Conservation (phyloP, 805 yeast species). For the Schwanniomyces occidentalis region DNA sequence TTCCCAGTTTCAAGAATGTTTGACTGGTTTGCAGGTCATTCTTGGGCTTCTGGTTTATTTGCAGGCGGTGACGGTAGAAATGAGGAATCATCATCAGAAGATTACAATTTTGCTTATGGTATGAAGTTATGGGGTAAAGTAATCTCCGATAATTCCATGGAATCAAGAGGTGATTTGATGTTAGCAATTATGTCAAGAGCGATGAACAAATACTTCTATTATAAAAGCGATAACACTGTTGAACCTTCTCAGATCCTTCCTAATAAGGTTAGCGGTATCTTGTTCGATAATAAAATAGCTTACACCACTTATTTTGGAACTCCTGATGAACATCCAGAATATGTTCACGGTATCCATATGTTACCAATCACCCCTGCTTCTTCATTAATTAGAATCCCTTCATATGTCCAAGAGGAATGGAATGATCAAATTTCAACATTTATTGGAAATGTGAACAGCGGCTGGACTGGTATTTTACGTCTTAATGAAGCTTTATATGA, state of each 20-base stretch:
- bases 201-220: slow-evolving; percentile 55
- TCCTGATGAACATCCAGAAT: slow-evolving; percentile 42
- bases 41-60: slow-evolving; percentile 76
- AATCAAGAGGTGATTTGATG: slow-evolving; percentile 59
- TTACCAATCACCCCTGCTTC: slow-evolving; percentile 73
- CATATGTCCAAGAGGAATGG: slow-evolving; percentile 66
- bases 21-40: slow-evolving; percentile 77
- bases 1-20: slow-evolving; percentile 75
- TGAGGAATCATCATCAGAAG: slow-evolving; percentile 74
- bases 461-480: slow-evolving; percentile 75
- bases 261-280: slow-evolving; percentile 71
- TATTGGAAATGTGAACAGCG: slow-evolving; percentile 50
- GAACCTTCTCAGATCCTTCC: slow-evolving; percentile 54
- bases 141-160: slow-evolving; percentile 56
- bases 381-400: slow-evolving; percentile 54
- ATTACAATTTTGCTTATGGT: slow-evolving; percentile 69
- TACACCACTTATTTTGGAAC: slow-evolving; percentile 74
- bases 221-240: slow-evolving; percentile 49
- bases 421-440: slow-evolving; percentile 45
- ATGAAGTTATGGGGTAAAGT: slow-evolving; percentile 68
- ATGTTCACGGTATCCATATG: slow-evolving; percentile 78
- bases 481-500: slow-evolving; percentile 75
- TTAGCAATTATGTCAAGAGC: slow-evolving; percentile 58
- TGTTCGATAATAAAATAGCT: slow-evolving; percentile 70
- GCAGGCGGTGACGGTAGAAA: slow-evolving; percentile 73